Evolutionary conservation across 2,329 filamentous ascomycete genomes (phyloP).

Genomic region (Ceratocystiopsis brevicomis): DNA sequence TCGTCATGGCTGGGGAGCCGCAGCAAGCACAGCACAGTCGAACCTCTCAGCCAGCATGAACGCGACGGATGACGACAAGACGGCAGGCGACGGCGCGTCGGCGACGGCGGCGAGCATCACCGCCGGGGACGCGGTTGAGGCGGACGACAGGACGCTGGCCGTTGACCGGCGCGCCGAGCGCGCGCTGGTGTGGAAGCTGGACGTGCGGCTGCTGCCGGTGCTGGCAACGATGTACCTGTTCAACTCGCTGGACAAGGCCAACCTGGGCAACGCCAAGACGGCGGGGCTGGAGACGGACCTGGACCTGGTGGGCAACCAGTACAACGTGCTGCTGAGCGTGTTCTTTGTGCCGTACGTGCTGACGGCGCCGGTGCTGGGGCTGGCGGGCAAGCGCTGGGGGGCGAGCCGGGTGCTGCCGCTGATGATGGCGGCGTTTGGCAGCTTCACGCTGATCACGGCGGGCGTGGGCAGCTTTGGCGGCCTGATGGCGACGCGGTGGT

Average conservation of each 20-base stretch:
- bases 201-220: slow-evolving; percentile 32
- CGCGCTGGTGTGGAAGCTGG: slow-evolving; percentile 33
- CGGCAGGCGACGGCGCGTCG: too few relatives aligned
- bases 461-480: slow-evolving; percentile 5
- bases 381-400: slow-evolving; percentile 53
- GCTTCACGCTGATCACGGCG: slow-evolving; percentile 48
- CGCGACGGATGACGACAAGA: too few relatives aligned
- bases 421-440: slow-evolving; percentile 48
- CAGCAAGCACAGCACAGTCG: too few relatives aligned
- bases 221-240: slow-evolving; percentile 36
- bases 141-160: slow-evolving; percentile 10
- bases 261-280: slow-evolving; percentile 8
- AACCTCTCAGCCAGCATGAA: too few relatives aligned
- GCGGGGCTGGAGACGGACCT: slow-evolving; percentile 4
- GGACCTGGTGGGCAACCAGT: slow-evolving; percentile 15
- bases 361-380: slow-evolving; percentile 37
- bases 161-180: slow-evolving; percentile 27
- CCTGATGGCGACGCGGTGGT: slow-evolving; percentile 35
- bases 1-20: too few relatives aligned
- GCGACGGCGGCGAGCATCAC: not conserved
- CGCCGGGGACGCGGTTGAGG: slow-evolving; percentile 1
- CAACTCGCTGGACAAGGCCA: slow-evolving; percentile 26
- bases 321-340: slow-evolving; percentile 52
- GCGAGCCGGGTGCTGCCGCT: slow-evolving; percentile 46
- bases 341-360: slow-evolving; percentile 64